Percentiles rank a stretch among this genome's conserved stretches.
These are phyloP conservation scores for Echinochloa phyllopogon DNA, from an alignment of 176 grass and related monocot genomes.

Conservation along the genomic window DNA sequence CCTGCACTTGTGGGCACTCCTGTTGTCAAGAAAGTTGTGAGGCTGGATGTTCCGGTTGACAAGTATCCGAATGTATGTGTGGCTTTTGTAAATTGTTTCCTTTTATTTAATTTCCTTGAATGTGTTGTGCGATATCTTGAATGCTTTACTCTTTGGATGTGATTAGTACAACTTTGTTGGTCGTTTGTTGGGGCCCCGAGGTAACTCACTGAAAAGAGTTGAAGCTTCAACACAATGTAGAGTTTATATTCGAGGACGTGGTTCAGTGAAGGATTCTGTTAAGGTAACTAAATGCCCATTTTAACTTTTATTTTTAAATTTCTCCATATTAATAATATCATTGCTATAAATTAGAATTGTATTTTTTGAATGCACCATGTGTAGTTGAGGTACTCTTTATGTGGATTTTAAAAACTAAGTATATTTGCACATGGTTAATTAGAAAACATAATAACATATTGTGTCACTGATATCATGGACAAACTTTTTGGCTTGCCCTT, in stretches of 20 bases:
- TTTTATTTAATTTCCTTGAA: slow-evolving; percentile 39
- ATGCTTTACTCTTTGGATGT: slow-evolving; percentile 39
- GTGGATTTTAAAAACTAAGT: neutral
- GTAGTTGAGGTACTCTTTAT: slow-evolving; percentile 20
- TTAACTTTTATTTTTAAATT: slow-evolving; percentile 6
- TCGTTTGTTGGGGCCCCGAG: slow-evolving; percentile 88
- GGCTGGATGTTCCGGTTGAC: slow-evolving; percentile 92
- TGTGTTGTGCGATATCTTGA: slow-evolving; percentile 26
- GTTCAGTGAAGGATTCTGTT: slow-evolving; percentile 94
- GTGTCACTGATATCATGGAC: slow-evolving; percentile 21
- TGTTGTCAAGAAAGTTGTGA: slow-evolving; percentile 88
- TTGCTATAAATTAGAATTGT: slow-evolving; percentile 28
- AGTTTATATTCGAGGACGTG: slow-evolving; percentile 92
- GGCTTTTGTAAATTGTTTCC: slow-evolving; percentile 31
- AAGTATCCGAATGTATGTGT: slow-evolving; percentile 83
- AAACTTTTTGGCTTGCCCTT: neutral
- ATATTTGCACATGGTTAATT: slow-evolving; percentile 8
- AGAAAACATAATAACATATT: neutral
- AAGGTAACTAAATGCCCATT: slow-evolving; percentile 69
- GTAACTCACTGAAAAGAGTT: slow-evolving; percentile 99
- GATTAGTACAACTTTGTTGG: slow-evolving; percentile 97
- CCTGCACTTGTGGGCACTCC: slow-evolving; percentile 61
- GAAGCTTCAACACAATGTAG: slow-evolving; percentile 96
- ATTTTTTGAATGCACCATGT: neutral
- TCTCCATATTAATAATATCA: neutral